Conservation (phyloP, 331 rosid genomes). For the Phaseolus coccineus region DNA sequence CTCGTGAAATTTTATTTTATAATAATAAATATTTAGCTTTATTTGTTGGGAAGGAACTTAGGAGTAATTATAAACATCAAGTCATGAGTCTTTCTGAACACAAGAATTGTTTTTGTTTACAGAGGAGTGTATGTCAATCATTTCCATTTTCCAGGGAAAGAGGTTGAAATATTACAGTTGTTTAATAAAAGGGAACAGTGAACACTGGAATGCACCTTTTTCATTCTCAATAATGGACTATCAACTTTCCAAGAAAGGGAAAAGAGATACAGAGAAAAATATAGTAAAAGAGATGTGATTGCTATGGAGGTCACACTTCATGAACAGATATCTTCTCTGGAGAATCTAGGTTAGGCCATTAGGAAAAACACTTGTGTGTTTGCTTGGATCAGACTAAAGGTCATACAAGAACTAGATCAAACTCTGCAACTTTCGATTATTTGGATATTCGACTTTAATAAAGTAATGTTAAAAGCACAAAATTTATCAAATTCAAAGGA, state of each 20-base stretch:
- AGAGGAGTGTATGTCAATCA: not conserved
- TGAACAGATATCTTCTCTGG: not conserved
- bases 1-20: no score
- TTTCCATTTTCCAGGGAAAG: not conserved
- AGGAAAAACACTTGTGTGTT: slow-evolving; percentile 19
- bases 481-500: no score
- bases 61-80: not conserved
- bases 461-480: no score
- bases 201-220: slow-evolving; percentile 17
- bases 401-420: slow-evolving; percentile 11
- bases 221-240: slow-evolving; percentile 29
- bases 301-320: slow-evolving; percentile 24
- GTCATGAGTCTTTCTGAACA: not conserved
- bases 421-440: not conserved
- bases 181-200: slow-evolving; percentile 23
- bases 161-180: not conserved
- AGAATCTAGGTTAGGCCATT: slow-evolving; percentile 37
- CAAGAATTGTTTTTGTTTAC: not conserved
- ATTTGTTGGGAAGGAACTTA: not conserved
- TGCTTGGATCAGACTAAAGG: not conserved
- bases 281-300: slow-evolving; percentile 17
- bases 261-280: slow-evolving; percentile 33
- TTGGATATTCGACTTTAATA: no score
- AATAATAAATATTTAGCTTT: no score
- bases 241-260: slow-evolving; percentile 41